Conservation (phyloP, 495 filamentous ascomycete species). For the Ramalina intermedia region DNA sequence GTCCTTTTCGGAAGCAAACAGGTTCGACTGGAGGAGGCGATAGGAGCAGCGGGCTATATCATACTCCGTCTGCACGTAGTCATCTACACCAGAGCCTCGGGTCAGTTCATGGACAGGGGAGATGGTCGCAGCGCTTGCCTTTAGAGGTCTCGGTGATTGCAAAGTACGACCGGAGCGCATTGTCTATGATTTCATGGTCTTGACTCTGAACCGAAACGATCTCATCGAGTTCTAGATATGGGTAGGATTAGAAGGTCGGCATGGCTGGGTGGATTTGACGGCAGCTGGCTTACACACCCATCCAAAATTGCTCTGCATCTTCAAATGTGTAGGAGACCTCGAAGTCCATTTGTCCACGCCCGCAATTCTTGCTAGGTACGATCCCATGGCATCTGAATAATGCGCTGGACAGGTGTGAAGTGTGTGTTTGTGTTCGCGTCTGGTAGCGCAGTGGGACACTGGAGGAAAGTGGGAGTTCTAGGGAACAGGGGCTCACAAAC, state of each 20-base stretch:
- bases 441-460: too few relatives aligned
- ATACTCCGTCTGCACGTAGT: constrained; percentile 70
- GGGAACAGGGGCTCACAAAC: too few relatives aligned
- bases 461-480: too few relatives aligned
- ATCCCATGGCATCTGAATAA: background rate
- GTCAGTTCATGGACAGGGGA: background rate
- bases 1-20: constrained; percentile 61
- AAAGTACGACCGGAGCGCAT: constrained; percentile 72
- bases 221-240: constrained; percentile 55
- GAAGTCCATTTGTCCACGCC: constrained; percentile 34
- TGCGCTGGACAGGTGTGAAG: too few relatives aligned
- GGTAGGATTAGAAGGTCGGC: too few relatives aligned
- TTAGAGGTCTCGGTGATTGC: constrained; percentile 64
- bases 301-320: constrained; percentile 87
- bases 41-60: constrained; percentile 76
- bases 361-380: background rate
- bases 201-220: constrained; percentile 61
- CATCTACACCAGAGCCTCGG: constrained; percentile 33
- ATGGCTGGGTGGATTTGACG: background rate
- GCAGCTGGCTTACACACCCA: constrained; percentile 39
- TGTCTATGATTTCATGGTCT: constrained; percentile 68
- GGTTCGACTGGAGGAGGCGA: constrained; percentile 55
- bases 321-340: constrained; percentile 58
- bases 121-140: constrained; percentile 24
- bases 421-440: too few relatives aligned